Evolutionary conservation across 2,329 filamentous ascomycete genomes (phyloP), one percentile per base, ranked within the genome.

Genomic region (Ceratocystis alfenasii): DNA sequence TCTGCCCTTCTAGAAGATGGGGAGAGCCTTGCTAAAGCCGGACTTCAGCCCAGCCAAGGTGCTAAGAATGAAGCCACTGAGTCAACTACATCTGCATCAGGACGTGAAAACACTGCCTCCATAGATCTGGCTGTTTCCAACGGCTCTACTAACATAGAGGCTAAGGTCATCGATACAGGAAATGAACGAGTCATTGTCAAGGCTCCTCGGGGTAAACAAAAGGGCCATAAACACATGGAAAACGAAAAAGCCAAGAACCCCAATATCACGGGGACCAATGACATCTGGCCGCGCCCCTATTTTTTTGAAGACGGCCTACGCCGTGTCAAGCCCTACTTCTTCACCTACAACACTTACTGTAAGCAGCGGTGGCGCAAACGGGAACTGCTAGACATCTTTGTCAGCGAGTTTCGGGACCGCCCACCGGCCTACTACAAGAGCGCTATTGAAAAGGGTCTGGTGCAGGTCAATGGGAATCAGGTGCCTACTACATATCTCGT

Each of bases 301-400:
- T 88, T 87, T 71, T 80, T 96, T 69, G 87, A 96, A 71, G 87
- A 87, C 70, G 91, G 89, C 7, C 78, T 99, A 68, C 87, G 92
- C 63, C 86, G 90, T 69, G 87, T 96, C 41, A 81, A 81, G 55
- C 93, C 93, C 2, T 97, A 99, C 74, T 85, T 94, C 74, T 96
- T 82, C 75, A 96, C 92, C 2, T 96, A 96, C 79, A 95, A 96
- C 73, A 96, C 93, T 0, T 90, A 85, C 77, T 94, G 89, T 79
- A 99, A 97, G 76, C 83, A 96, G 77, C 82, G 94, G 75, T 99
- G 94, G 94, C 83, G 93, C 65, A 89, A 87, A 41, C 82, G 90
- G 46, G 81, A 83, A 68, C 78, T 99, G 60, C 79, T 96, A 63
- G 90, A 96, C 61, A 89, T 99, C 61, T 99, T 96, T 75, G 82